Evolutionary conservation across 2,329 filamentous ascomycete species (phyloP), one percentile per base, ranked within the genome.

Genomic region (Rosellinia necatrix): DNA sequence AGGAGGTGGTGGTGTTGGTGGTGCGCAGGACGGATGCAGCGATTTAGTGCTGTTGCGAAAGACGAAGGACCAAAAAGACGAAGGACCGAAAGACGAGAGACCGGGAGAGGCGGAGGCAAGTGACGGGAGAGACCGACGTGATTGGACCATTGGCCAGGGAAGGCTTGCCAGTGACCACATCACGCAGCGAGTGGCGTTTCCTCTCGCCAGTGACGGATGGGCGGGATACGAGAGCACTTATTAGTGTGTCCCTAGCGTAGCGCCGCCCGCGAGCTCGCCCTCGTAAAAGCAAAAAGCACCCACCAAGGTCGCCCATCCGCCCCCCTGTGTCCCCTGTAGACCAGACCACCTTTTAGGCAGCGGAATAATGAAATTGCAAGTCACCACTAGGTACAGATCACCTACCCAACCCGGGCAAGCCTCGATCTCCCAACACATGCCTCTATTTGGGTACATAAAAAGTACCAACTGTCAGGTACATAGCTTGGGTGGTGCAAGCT

Each of bases 81-180:
- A n/a, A n/a, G n/a, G n/a, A n/a, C n/a, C n/a, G n/a, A n/a, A n/a
- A n/a, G n/a, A n/a, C 37, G 42, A 30, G 34, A 42, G 41, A 35
- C 41, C 50, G 42, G 50, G 32, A 53, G 24, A 40, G 24, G 50
- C 42, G 50, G 50, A 42, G n/a, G n/a, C n/a, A n/a, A n/a, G 24
- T 29, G 41, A 24, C n/a, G n/a, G n/a, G 38, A 19, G 17, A 44
- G 32, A 15, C 30, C 32, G 41, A 46, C 34, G 50, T 32, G 35
- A 22, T 40, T 30, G 35, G n/a, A 41, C 24, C n/a, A 24, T 13
- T 41, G 19, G 37, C 17, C 22, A 29, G 12, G 40, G 40, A 46
- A 21, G 12, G 29, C 19, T 37, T 19, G 5, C 48, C 38, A 49
- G 24, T 49, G 35, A n/a, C 25, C 37, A 27, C 35, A 49, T 40